Conservation (phyloP, 2,329 filamentous ascomycete genomes). For the Septoria linicola region DNA sequence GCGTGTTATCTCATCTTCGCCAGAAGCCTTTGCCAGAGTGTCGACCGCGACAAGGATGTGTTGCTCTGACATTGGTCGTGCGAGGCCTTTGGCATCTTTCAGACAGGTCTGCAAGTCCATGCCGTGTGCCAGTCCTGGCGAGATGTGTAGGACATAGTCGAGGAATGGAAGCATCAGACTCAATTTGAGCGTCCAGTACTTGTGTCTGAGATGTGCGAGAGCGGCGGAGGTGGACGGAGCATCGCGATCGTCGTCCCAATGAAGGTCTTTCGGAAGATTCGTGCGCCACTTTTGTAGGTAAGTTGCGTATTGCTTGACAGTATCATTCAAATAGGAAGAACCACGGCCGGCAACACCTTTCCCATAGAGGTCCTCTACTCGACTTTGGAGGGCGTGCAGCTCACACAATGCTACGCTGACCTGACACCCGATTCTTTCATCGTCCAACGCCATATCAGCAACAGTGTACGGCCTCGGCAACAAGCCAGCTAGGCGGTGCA, state of each 20-base stretch:
- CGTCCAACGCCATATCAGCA: neutral
- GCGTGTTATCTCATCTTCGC: conserved; percentile 22
- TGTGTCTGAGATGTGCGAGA: conserved; percentile 77
- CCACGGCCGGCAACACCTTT: neutral
- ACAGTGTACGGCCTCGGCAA: conserved; percentile 58
- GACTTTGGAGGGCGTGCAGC: neutral
- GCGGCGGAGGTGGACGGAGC: conserved; percentile 71
- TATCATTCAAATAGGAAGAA: neutral
- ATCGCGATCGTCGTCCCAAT: conserved; percentile 65
- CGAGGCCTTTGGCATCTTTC: conserved; percentile 19
- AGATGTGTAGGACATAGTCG: conserved; percentile 55
- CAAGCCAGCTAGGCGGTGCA: conserved; percentile 55
- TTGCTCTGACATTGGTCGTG: conserved; percentile 19
- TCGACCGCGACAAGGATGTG: conserved; percentile 25
- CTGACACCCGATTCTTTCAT: conserved; percentile 5
- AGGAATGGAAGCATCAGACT: conserved; percentile 80
- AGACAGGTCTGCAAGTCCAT: conserved; percentile 15
- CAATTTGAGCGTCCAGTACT: conserved; percentile 85
- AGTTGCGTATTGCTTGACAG: conserved; percentile 27
- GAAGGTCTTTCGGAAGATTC: conserved; percentile 54
- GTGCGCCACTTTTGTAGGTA: conserved; percentile 51
- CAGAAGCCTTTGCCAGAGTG: conserved; percentile 1
- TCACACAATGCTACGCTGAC: neutral
- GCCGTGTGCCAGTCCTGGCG: conserved; percentile 25
- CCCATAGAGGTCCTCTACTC: neutral